Evolutionary conservation across 139 green algal species (phyloP).

Genomic region (Chlamydomonas incerta): DNA sequence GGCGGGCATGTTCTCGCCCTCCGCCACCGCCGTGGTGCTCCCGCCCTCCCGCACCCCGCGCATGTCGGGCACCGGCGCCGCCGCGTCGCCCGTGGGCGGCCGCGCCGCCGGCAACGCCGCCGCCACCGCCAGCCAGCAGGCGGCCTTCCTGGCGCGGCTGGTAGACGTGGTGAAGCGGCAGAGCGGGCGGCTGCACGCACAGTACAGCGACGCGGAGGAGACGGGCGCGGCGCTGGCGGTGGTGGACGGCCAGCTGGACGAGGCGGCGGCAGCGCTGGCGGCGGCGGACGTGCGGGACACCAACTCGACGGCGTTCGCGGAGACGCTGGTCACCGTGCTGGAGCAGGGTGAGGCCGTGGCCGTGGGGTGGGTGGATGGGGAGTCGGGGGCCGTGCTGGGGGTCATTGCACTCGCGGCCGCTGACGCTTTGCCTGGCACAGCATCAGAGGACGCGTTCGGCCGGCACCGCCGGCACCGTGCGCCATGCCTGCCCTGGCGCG

Average conservation of each 20-base stretch:
- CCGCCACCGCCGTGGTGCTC: not conserved
- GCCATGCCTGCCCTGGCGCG: too few relatives aligned
- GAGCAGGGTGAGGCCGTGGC: constrained; percentile 36
- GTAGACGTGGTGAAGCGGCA: constrained; percentile 51
- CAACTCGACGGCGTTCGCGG: constrained; percentile 25
- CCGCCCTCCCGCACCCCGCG: constrained; percentile 1
- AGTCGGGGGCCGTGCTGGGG: too few relatives aligned
- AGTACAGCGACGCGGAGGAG: constrained; percentile 50
- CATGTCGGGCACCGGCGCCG: not conserved
- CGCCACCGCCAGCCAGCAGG: not conserved
- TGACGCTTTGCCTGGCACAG: too few relatives aligned
- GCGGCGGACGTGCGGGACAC: constrained; percentile 2
- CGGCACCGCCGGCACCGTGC: too few relatives aligned
- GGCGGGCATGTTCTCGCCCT: constrained; percentile 27
- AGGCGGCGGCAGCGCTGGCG: constrained; percentile 12
- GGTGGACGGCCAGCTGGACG: constrained; percentile 35
- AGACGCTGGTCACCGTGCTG: constrained; percentile 44
- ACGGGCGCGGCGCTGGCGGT: constrained; percentile 36
- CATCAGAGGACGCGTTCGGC: too few relatives aligned
- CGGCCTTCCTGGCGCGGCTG: constrained; percentile 41
- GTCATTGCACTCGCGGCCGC: too few relatives aligned
- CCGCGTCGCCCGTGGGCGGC: not conserved
- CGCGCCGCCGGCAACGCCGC: not conserved
- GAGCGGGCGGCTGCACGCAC: constrained; percentile 37
- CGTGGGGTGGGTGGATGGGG: too few relatives aligned